Evolutionary conservation across 2,329 filamentous ascomycete species (phyloP).

Genomic region (Exophiala sp.): DNA sequence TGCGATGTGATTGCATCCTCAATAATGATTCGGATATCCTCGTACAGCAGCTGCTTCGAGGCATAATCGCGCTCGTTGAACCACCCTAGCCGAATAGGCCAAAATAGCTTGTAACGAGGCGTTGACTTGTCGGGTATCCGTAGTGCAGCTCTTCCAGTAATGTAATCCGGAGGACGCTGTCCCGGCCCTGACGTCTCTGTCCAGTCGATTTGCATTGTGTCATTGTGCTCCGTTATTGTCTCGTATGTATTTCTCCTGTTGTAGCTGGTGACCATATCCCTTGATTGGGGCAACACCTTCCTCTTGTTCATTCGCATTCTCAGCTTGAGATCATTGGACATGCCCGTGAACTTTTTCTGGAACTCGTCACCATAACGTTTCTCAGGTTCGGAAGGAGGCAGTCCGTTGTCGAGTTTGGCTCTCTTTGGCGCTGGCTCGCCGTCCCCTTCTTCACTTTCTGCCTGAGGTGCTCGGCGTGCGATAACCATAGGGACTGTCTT

Average conservation of each 20-base stretch:
- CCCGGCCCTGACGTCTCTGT: slow-evolving; percentile 68
- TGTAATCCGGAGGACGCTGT: slow-evolving; percentile 63
- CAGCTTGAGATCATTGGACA: slow-evolving; percentile 81
- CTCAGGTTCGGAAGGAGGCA: slow-evolving; percentile 54
- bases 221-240: slow-evolving; percentile 88
- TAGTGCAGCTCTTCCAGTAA: slow-evolving; percentile 77
- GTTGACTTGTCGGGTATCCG: slow-evolving; percentile 85
- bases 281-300: slow-evolving; percentile 93
- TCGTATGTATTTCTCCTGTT: slow-evolving; percentile 82
- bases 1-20: slow-evolving; percentile 85
- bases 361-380: slow-evolving; percentile 86
- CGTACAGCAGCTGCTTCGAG: slow-evolving; percentile 73
- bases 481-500: slow-evolving; percentile 93
- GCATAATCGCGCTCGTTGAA: slow-evolving; percentile 87
- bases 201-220: slow-evolving; percentile 91
- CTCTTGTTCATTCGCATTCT: slow-evolving; percentile 93
- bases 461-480: slow-evolving; percentile 71
- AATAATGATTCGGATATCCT: slow-evolving; percentile 83
- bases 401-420: slow-evolving; percentile 55
- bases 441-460: slow-evolving; percentile 78
- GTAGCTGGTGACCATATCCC: slow-evolving; percentile 91
- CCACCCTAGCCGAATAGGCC: slow-evolving; percentile 83
- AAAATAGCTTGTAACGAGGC: slow-evolving; percentile 87
- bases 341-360: slow-evolving; percentile 66
- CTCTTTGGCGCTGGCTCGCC: slow-evolving; percentile 72